phyloP scores from a whole-genome alignment of 129 eudicot species.

The Arctium lappa region DNA sequence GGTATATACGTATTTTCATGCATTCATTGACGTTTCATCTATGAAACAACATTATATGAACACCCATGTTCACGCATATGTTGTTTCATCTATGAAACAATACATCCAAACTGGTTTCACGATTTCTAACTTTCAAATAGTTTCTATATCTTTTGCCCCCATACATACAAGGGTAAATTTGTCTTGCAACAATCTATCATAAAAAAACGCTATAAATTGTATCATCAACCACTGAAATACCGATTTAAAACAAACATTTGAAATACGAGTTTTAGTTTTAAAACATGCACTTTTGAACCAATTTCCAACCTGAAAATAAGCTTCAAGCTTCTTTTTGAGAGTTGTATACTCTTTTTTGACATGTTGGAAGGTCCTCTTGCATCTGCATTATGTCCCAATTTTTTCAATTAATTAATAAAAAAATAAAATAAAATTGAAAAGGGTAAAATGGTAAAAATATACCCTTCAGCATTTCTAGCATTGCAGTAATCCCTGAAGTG shows the following conservation, averaged over 20 bases:
- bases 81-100: too few species aligned
- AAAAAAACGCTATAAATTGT: too few species aligned
- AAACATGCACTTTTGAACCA: neutral
- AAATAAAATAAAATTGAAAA: neutral
- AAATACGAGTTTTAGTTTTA: neutral
- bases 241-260: neutral
- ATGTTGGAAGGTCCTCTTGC: constrained; percentile 79
- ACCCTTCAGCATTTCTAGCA: constrained; percentile 74
- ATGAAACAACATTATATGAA: too few species aligned
- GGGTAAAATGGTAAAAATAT: constrained; percentile 10
- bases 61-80: too few species aligned
- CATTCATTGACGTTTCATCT: too few species aligned
- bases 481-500: constrained; percentile 69
- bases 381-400: constrained; percentile 41
- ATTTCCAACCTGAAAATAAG: constrained; percentile 72
- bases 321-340: constrained; percentile 76
- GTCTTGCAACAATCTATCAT: neutral
- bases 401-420: neutral
- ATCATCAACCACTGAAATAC: neutral
- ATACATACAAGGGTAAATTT: neutral
- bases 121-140: too few species aligned
- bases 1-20: too few species aligned
- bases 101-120: too few species aligned
- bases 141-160: too few species aligned
- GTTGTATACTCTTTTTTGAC: constrained; percentile 79